Conservation (phyloP, 257 asterid species). For the Ilex aquifolium region DNA sequence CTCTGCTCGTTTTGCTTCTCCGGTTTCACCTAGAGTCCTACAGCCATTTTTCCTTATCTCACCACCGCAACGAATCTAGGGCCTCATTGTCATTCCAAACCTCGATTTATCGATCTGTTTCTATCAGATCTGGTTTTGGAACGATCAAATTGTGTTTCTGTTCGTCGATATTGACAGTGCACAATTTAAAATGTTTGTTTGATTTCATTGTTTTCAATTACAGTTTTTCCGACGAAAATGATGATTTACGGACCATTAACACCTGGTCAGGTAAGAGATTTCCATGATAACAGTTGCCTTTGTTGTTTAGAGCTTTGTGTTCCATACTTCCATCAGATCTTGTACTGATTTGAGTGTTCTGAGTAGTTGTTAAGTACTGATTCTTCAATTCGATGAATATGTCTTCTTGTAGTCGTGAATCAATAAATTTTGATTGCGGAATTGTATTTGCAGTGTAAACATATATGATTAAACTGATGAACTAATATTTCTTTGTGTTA, state of each 20-base stretch:
- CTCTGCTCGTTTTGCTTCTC: too few species aligned
- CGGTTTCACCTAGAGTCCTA: too few species aligned
- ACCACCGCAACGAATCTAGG: background rate
- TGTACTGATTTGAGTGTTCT: background rate
- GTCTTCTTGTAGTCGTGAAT: too few species aligned
- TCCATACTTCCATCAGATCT: too few species aligned
- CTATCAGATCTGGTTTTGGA: conserved; percentile 30
- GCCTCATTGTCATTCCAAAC: conserved; percentile 16
- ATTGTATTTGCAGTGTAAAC: too few species aligned
- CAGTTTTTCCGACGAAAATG: conserved; percentile 27
- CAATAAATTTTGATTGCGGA: too few species aligned
- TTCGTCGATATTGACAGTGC: conserved; percentile 15
- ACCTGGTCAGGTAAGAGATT: conserved; percentile 68
- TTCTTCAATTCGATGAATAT: background rate
- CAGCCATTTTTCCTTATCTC: background rate
- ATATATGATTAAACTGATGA: too few species aligned
- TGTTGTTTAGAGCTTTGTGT: background rate
- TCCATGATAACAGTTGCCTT: too few species aligned
- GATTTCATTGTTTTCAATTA: background rate
- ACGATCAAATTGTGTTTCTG: conserved; percentile 16
- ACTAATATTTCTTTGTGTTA: too few species aligned
- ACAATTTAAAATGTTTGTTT: conserved; percentile 5
- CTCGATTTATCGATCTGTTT: conserved; percentile 3
- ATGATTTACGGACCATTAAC: conserved; percentile 77
- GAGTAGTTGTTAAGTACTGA: background rate